Evolutionary conservation across 2,329 filamentous ascomycete species (phyloP), one percentile per base, ranked within the genome.

Genomic region (Fusarium aywerte): DNA sequence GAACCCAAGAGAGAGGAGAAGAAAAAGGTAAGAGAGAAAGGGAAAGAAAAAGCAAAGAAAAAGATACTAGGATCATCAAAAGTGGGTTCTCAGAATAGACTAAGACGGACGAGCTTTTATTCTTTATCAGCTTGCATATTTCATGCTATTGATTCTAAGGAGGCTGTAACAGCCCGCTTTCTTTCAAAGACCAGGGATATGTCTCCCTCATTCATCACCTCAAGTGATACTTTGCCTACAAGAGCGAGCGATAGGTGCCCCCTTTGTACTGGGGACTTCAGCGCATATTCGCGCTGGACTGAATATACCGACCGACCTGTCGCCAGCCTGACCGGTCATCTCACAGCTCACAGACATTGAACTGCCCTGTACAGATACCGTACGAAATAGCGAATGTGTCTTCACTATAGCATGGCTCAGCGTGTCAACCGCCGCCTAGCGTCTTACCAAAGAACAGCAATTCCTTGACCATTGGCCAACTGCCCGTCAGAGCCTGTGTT

Each of bases 231-330:
- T 27, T 32, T 16, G 15, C 9, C 10, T 32, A 43, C 27, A 36
- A 38, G 20, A 47, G 23, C n/a, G 15, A 33, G 23, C 29, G 48
- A 27, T 25, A 48, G 25, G 7, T 7, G 45, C 16, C 33, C 25
- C 38, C 51, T 54, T 51, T 50, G 58, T 58, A 23, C 39, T 54
- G 29, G 56, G 45, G 20, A 23, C 20, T 58, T 58, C 60, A 63
- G 60, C 60, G 58, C 51, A 63, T 45, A 45, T 63, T 50, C 50
- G 58, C 60, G 60, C 60, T 51, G 21, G 51, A 40, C 27, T 39
- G 29, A 16, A 35, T 35, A 36, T 44, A 38, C 20, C n/a, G 23
- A 21, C 35, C 32, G 44, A 36, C 33, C 27, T 52, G 51, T 58
- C 44, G 35, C 43, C 32, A 62, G 43, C 58, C 43, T 62, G 58